These are phyloP conservation scores for Fomitopsis schrenkii DNA, from an alignment of 1,284 basidiomycete species.

Conservation along the genomic window DNA sequence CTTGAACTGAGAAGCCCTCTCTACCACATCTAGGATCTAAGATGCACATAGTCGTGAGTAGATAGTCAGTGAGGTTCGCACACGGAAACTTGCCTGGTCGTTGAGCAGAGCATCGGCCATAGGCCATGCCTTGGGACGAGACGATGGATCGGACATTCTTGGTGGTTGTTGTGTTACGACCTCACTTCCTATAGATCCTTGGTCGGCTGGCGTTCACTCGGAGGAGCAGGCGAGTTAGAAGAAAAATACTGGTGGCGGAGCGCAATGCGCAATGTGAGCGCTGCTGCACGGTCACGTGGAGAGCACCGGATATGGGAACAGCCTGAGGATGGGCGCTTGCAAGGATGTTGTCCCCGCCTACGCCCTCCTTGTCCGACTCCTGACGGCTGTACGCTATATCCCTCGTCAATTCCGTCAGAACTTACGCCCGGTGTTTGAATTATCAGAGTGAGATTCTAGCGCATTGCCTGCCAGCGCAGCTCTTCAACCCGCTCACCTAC, in stretches of 20 bases:
- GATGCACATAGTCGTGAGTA: slow-evolving; percentile 3
- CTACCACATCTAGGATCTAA: slow-evolving; percentile 86
- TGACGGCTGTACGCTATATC: not conserved
- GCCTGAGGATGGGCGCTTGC: not conserved
- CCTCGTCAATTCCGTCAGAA: not conserved
- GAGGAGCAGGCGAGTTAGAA: slow-evolving; percentile 14
- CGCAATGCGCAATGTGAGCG: not conserved
- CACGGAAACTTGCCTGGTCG: slow-evolving; percentile 72
- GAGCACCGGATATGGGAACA: not conserved
- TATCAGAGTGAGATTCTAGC: not conserved
- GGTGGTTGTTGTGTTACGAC: slow-evolving; percentile 35
- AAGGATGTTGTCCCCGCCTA: not conserved
- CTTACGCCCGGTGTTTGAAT: not conserved
- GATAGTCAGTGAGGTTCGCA: slow-evolving; percentile 18
- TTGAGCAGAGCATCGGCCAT: slow-evolving; percentile 87
- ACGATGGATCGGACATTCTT: slow-evolving; percentile 50
- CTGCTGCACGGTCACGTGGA: slow-evolving; percentile 1
- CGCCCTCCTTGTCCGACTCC: not conserved
- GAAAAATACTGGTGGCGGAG: slow-evolving; percentile 1
- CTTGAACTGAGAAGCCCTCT: slow-evolving; percentile 91
- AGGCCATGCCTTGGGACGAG: slow-evolving; percentile 85
- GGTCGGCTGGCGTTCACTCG: slow-evolving; percentile 36
- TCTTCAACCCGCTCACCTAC: slow-evolving; percentile 2
- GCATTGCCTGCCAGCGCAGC: not conserved
- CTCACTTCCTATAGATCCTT: slow-evolving; percentile 76